Evolutionary conservation across 192 early-diverging fungal species (phyloP).

Genomic region (Podila epicladia): DNA sequence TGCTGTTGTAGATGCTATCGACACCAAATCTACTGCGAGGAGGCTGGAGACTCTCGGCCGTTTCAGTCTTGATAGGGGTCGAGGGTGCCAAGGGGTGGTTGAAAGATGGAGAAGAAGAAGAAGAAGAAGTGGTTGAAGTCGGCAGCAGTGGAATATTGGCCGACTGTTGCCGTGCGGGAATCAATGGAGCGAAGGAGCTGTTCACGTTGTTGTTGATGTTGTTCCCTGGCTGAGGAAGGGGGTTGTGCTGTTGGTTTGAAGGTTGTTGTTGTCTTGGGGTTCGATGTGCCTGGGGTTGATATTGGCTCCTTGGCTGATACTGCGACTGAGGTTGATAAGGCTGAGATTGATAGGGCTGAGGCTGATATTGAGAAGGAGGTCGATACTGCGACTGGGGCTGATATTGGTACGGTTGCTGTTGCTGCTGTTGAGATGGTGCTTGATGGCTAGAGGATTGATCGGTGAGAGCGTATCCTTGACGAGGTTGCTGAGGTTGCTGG

Average conservation of each 20-base stretch:
- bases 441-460: neutral
- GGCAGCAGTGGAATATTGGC: neutral
- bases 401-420: neutral
- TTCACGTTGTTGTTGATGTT: conserved; percentile 3
- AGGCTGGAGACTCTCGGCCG: conserved; percentile 16
- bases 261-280: neutral
- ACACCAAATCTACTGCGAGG: conserved; percentile 17
- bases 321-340: neutral
- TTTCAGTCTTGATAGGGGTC: neutral
- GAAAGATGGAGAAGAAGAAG: neutral
- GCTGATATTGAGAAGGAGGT: neutral
- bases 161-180: neutral
- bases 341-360: neutral
- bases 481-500: neutral
- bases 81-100: neutral
- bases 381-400: neutral
- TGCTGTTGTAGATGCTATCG: neutral
- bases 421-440: neutral
- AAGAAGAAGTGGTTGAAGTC: neutral
- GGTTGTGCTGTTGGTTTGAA: neutral
- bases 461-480: neutral
- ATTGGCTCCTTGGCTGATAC: neutral
- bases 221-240: neutral
- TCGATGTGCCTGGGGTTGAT: neutral
- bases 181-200: neutral